Percentiles rank a stretch among this genome's conserved stretches.
These are phyloP conservation scores for Solanum okadae DNA, from an alignment of 257 asterid genomes.

Conservation along the genomic window DNA sequence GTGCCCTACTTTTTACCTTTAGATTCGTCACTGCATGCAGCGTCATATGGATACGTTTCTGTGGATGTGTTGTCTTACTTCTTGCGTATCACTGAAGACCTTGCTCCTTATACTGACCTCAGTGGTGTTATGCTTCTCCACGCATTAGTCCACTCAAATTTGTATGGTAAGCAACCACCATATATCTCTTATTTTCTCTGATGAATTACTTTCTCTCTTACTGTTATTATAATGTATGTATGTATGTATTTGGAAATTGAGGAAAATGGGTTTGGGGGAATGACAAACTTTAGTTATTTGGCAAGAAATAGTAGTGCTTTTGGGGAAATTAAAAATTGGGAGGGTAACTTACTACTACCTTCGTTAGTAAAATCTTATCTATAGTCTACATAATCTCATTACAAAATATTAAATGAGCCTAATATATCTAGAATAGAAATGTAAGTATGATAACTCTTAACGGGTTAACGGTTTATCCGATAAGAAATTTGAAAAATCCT, in stretches of 20 bases:
- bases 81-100: slow-evolving; percentile 15
- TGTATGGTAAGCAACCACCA: slow-evolving; percentile 16
- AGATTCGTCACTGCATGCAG: no score
- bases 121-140: slow-evolving; percentile 21
- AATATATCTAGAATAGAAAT: no score
- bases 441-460: not conserved
- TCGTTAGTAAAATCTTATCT: not conserved
- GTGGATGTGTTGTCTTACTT: not conserved
- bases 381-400: no score
- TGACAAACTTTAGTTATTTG: not conserved
- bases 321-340: not conserved
- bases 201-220: no score
- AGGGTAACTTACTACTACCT: not conserved
- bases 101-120: slow-evolving; percentile 14
- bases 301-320: not conserved
- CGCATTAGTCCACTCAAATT: slow-evolving; percentile 12
- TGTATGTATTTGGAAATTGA: no score
- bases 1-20: no score
- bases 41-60: slow-evolving; percentile 17
- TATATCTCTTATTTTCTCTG: no score
- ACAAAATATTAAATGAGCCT: no score
- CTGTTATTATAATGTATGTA: no score
- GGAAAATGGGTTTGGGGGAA: not conserved
- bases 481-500: not conserved
- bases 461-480: not conserved